Evolutionary conservation across 2,329 filamentous ascomycete genomes (phyloP).

Genomic region (Colletotrichum eleusines): DNA sequence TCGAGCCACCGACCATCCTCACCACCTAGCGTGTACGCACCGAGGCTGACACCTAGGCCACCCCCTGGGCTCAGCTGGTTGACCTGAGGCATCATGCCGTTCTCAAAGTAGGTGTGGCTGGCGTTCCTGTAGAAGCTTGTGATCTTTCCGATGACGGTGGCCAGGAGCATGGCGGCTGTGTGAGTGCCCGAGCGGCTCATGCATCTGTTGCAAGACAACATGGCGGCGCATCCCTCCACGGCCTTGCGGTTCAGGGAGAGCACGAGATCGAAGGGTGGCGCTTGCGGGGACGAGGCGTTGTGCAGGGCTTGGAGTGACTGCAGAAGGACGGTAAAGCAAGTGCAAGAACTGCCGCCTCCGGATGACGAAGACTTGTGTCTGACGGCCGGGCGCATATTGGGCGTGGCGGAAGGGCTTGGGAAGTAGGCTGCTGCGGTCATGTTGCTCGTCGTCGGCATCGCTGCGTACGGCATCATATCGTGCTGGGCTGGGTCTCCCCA

Average conservation of each 20-base stretch:
- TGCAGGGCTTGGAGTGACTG: slow-evolving; percentile 62
- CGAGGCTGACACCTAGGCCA: slow-evolving; percentile 56
- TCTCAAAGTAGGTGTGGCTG: slow-evolving; percentile 55
- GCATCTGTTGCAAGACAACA: slow-evolving; percentile 60
- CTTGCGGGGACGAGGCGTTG: slow-evolving; percentile 54
- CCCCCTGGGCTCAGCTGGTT: slow-evolving; percentile 39
- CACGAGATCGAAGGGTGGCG: slow-evolving; percentile 59
- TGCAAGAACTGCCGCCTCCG: slow-evolving; percentile 52
- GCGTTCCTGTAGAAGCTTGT: slow-evolving; percentile 60
- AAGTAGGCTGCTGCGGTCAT: slow-evolving; percentile 53
- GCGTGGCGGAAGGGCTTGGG: slow-evolving; percentile 55
- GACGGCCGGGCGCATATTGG: slow-evolving; percentile 49
- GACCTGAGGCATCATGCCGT: slow-evolving; percentile 39
- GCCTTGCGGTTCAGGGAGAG: slow-evolving; percentile 61
- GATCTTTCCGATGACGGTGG: slow-evolving; percentile 62
- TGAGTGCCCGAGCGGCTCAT: slow-evolving; percentile 58
- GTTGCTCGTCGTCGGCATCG: slow-evolving; percentile 52
- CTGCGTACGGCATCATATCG: slow-evolving; percentile 51
- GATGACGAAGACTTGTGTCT: slow-evolving; percentile 43
- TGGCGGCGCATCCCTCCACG: slow-evolving; percentile 60
- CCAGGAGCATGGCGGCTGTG: slow-evolving; percentile 62
- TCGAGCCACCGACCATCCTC: slow-evolving; percentile 62
- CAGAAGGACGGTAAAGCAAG: slow-evolving; percentile 61
- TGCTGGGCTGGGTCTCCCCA: slow-evolving; percentile 48
- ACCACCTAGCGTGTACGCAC: slow-evolving; percentile 58